Percentiles rank a stretch among this genome's conserved stretches.
phyloP scores from a whole-genome alignment of 2,329 filamentous ascomycete species.

The Paecilomyces variotii region DNA sequence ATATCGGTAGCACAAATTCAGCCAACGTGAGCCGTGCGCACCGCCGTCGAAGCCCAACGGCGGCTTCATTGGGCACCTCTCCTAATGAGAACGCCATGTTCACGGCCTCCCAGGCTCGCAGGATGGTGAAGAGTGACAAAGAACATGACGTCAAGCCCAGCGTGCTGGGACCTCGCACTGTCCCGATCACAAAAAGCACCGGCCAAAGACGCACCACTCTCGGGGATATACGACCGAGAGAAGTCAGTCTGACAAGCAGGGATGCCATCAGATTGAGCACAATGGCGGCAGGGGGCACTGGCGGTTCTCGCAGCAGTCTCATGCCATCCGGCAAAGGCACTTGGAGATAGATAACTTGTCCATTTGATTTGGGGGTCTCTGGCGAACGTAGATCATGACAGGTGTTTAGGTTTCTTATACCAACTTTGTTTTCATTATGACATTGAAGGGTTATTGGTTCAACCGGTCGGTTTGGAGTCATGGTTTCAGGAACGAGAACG shows the following conservation, averaged over 20 bases:
- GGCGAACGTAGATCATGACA: slow-evolving; percentile 13
- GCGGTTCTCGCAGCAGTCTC: slow-evolving; percentile 22
- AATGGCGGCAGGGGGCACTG: slow-evolving; percentile 27
- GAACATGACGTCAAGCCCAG: slow-evolving; percentile 47
- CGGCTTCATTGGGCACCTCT: slow-evolving; percentile 42
- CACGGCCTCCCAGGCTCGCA: slow-evolving; percentile 56
- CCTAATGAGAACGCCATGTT: slow-evolving; percentile 54
- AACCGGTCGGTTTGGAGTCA: slow-evolving; percentile 1
- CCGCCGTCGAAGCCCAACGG: slow-evolving; percentile 50
- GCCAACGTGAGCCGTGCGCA: slow-evolving; percentile 37
- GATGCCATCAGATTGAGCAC: slow-evolving; percentile 32
- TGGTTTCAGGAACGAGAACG: background rate
- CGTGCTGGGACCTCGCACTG: slow-evolving; percentile 54
- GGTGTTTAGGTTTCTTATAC: slow-evolving; percentile 24
- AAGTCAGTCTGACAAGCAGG: slow-evolving; percentile 29
- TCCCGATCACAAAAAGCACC: slow-evolving; percentile 50
- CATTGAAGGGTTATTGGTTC: background rate
- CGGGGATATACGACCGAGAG: slow-evolving; percentile 32
- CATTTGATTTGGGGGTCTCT: slow-evolving; percentile 9
- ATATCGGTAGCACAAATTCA: slow-evolving; percentile 31
- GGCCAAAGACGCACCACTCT: slow-evolving; percentile 35
- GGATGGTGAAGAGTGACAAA: slow-evolving; percentile 58
- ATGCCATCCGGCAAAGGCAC: slow-evolving; percentile 17
- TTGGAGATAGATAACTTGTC: slow-evolving; percentile 16
- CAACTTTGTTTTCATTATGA: slow-evolving; percentile 13